Evolutionary conservation across 2,329 filamentous ascomycete genomes (phyloP).

Genomic region (Colletotrichum sp.): DNA sequence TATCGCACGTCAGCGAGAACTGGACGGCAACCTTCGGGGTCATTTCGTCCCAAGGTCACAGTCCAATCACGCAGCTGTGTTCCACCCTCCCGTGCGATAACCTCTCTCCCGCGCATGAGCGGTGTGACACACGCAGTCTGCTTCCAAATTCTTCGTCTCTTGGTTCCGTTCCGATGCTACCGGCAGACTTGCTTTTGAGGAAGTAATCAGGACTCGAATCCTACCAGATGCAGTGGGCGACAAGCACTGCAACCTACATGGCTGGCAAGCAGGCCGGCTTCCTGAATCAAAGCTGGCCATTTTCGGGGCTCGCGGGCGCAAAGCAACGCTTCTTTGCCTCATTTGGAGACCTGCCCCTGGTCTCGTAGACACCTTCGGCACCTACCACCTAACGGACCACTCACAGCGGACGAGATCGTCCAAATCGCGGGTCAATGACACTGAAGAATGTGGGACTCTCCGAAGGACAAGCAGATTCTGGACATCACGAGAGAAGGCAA

Average conservation of each 20-base stretch:
- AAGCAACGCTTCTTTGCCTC: background rate
- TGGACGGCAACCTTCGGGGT: background rate
- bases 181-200: background rate
- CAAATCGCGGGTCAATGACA: background rate
- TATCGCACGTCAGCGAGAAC: background rate
- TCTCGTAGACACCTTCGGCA: background rate
- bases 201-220: background rate
- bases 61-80: background rate
- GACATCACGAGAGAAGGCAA: conserved; percentile 1
- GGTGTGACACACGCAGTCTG: background rate
- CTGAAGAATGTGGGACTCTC: background rate
- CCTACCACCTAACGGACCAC: background rate
- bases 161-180: background rate
- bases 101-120: background rate
- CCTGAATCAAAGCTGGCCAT: background rate
- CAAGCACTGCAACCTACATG: background rate
- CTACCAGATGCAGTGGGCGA: background rate
- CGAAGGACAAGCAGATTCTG: background rate
- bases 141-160: background rate
- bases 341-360: background rate
- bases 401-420: background rate
- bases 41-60: background rate
- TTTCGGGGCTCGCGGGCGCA: conserved; percentile 1
- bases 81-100: background rate
- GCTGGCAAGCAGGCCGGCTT: background rate